Conservation (phyloP, 768 basidiomycete genomes). For the Lanmaoa rubissima region DNA sequence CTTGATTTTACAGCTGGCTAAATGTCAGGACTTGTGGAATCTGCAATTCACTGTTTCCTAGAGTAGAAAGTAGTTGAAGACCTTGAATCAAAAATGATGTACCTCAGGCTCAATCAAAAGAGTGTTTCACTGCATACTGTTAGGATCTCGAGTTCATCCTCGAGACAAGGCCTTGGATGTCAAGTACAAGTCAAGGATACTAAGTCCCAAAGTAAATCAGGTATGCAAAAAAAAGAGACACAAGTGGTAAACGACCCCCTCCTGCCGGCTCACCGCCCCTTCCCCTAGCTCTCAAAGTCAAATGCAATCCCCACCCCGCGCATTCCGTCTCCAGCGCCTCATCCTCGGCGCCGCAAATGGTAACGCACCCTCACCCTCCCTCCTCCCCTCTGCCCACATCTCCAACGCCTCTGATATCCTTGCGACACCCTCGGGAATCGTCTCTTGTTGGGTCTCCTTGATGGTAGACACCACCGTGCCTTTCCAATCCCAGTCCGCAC, state of each 20-base stretch:
- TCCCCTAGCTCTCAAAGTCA: slow-evolving; percentile 3
- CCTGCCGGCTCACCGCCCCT: too few relatives aligned
- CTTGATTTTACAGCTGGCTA: too few relatives aligned
- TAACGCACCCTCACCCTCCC: background rate
- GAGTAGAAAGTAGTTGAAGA: too few relatives aligned
- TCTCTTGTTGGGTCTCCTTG: slow-evolving; percentile 14
- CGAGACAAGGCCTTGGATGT: too few relatives aligned
- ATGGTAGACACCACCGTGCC: slow-evolving; percentile 13
- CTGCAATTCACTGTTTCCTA: too few relatives aligned
- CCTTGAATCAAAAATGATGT: too few relatives aligned
- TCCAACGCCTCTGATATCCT: background rate
- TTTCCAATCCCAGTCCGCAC: slow-evolving; percentile 28
- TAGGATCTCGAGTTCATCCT: background rate
- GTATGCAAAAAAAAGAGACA: background rate
- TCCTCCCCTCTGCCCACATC: background rate
- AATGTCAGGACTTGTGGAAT: too few relatives aligned
- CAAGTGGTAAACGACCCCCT: too few relatives aligned
- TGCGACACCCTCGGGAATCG: slow-evolving; percentile 14
- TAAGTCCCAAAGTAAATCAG: background rate
- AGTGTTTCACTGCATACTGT: background rate
- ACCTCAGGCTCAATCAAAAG: too few relatives aligned
- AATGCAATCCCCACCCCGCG: slow-evolving; percentile 19
- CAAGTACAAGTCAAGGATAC: too few relatives aligned
- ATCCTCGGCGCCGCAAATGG: slow-evolving; percentile 29
- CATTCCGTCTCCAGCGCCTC: slow-evolving; percentile 17